Conservation (phyloP, 2,329 filamentous ascomycete genomes). For the Cadophora malorum region DNA sequence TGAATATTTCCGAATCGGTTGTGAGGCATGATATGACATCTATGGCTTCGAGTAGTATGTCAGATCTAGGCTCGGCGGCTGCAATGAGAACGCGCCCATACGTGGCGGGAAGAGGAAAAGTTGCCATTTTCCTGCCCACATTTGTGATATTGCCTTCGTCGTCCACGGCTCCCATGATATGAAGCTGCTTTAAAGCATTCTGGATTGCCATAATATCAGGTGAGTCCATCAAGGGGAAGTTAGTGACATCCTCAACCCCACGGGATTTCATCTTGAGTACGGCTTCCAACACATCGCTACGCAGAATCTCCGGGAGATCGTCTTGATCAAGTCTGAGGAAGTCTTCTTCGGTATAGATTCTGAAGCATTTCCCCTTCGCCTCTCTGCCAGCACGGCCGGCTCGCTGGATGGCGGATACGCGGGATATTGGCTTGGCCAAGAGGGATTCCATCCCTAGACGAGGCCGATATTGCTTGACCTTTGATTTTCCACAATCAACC, state of each 20-base stretch:
- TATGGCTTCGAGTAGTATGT: constrained; percentile 82
- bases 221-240: constrained; percentile 84
- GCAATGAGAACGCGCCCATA: constrained; percentile 85
- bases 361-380: constrained; percentile 85
- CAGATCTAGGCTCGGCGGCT: constrained; percentile 70
- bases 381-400: constrained; percentile 93
- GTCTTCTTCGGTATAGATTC: constrained; percentile 83
- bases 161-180: constrained; percentile 77
- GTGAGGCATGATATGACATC: constrained; percentile 77
- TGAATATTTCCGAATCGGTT: constrained; percentile 67
- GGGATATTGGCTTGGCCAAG: constrained; percentile 87
- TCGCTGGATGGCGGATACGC: constrained; percentile 90
- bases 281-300: constrained; percentile 86
- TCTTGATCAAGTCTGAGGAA: constrained; percentile 74
- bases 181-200: constrained; percentile 80
- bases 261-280: constrained; percentile 93
- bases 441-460: constrained; percentile 89
- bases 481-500: constrained; percentile 91
- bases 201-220: constrained; percentile 80
- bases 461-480: constrained; percentile 89
- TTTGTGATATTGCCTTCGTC: constrained; percentile 76
- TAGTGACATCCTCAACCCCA: constrained; percentile 79
- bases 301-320: constrained; percentile 86
- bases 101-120: constrained; percentile 81
- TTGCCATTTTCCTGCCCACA: constrained; percentile 77